Conservation (phyloP, 2,329 filamentous ascomycete species). For the Chaetoscypha palmicola region DNA sequence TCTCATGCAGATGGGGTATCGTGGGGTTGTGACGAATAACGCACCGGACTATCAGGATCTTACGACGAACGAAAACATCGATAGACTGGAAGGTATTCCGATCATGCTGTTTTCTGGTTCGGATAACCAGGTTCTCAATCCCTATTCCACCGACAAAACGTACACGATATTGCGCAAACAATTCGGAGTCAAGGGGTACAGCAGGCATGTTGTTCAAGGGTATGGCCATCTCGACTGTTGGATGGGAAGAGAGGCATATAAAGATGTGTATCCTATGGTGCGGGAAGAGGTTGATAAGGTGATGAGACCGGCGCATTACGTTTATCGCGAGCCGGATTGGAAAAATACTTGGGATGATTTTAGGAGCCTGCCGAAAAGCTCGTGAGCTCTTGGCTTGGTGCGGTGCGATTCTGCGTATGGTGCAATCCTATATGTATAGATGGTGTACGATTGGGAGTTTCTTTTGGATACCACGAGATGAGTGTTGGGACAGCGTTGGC, state of each 20-base stretch:
- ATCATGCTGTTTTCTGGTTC: slow-evolving; percentile 49
- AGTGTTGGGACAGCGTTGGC: no score
- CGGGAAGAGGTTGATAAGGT: slow-evolving; percentile 49
- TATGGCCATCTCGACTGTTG: slow-evolving; percentile 57
- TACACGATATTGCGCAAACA: slow-evolving; percentile 46
- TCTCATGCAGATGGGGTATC: slow-evolving; percentile 48
- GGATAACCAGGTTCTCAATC: slow-evolving; percentile 50
- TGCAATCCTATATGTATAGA: no score
- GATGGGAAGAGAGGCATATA: slow-evolving; percentile 54
- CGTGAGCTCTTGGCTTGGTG: no score
- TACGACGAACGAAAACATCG: slow-evolving; percentile 43
- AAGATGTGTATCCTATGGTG: slow-evolving; percentile 52
- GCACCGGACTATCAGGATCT: slow-evolving; percentile 41
- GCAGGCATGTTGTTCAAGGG: slow-evolving; percentile 45
- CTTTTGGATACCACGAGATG: no score
- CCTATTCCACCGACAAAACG: slow-evolving; percentile 45
- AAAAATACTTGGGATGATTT: slow-evolving; percentile 15
- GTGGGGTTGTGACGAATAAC: slow-evolving; percentile 47
- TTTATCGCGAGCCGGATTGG: slow-evolving; percentile 24
- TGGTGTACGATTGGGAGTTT: no score
- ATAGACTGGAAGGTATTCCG: slow-evolving; percentile 44
- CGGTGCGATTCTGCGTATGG: no score
- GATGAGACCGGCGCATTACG: slow-evolving; percentile 23
- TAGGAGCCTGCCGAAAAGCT: slow-evolving; percentile 7
- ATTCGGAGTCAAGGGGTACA: slow-evolving; percentile 45